Evolutionary conservation across 129 eudicot genomes (phyloP), one percentile per base, ranked within the genome.

Genomic region (Centrapalus pauciflorus): DNA sequence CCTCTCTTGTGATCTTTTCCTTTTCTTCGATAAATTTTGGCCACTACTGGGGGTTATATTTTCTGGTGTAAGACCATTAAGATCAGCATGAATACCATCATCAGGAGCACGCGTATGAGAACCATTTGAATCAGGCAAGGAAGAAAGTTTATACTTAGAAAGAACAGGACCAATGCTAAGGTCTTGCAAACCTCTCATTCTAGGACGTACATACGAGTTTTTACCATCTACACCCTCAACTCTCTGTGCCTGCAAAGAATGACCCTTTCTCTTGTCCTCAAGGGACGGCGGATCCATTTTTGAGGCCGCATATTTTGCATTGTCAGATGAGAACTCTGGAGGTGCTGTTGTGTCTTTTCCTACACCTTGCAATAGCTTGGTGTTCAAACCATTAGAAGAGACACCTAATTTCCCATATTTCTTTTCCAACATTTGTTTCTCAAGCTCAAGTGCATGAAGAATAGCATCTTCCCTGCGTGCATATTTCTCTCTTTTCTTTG

Each of bases 381-480:
- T 67, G 38, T 25, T 66, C 57, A 38, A 61, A 66, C 69, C 67
- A 76, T 67, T 69, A 61, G 85, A 71, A 13, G 82, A 33, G 63
- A 28, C 40, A 64, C 76, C 91, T 61, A 68, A 55, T 57, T 87
- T 81, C 60, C 86, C 92, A 69, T 76, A 81, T 72, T 83, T 89
- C 61, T 84, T 86, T 66, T 85, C 84, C 70, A 84, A 21, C 33
- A 82, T 41, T 58, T 86, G 92, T 43, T 84, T 93, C 85, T 93
- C 99, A 67, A 93, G 90, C 50, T 81, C 83, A 51, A 86, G 81
- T 19, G 90, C 90, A 62, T 84, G 84, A 55, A 81, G 83, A 35
- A 90, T 86, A 17, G 88, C 95, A 75, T 86, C 88, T 80, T 83
- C 86, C 48, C 88, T 73, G 4, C 89, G 86, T 37, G 86, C 90